These are phyloP conservation scores for Sarcomyxa edulis DNA, from an alignment of 768 basidiomycete genomes.

Conservation along the genomic window DNA sequence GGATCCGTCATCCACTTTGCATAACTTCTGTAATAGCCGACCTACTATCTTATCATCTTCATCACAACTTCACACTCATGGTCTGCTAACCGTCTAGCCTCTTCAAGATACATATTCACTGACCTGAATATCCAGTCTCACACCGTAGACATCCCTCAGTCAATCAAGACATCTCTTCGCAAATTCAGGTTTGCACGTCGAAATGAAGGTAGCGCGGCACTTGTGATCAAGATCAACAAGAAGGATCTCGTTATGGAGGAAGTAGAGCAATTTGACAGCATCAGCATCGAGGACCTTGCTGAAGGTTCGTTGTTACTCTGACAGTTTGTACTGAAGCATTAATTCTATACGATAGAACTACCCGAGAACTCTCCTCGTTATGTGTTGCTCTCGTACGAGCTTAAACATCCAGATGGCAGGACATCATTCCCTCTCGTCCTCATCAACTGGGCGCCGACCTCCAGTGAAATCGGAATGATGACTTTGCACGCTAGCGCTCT, in stretches of 20 bases:
- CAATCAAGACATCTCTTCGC: conserved; percentile 71
- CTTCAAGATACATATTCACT: conserved; percentile 1
- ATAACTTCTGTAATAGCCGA: conserved; percentile 10
- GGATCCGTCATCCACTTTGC: too few relatives aligned
- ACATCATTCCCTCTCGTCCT: conserved; percentile 82
- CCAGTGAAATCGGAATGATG: conserved; percentile 68
- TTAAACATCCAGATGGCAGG: conserved; percentile 75
- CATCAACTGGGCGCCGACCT: conserved; percentile 82
- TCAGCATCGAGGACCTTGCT: conserved; percentile 79
- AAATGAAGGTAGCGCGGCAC: conserved; percentile 66
- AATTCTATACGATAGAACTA: conserved; percentile 49
- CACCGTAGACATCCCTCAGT: conserved; percentile 83
- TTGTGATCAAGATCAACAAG: conserved; percentile 91
- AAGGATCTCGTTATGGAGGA: conserved; percentile 74
- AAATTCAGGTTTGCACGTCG: conserved; percentile 78
- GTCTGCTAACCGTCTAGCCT: conserved; percentile 20
- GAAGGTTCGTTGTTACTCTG: conserved; percentile 57
- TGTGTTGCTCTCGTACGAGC: conserved; percentile 78
- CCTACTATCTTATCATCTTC: conserved; percentile 20
- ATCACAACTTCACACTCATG: conserved; percentile 18
- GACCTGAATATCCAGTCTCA: conserved; percentile 36
- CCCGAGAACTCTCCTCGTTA: conserved; percentile 87
- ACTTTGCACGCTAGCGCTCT: conserved; percentile 84
- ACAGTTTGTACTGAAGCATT: background rate
- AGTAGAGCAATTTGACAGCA: conserved; percentile 72